A percentile compares a stretch with the other conserved stretches of the same genome.
Evolutionary conservation across 2,329 filamentous ascomycete species (phyloP).

Genomic region (Phialophora macrospora): DNA sequence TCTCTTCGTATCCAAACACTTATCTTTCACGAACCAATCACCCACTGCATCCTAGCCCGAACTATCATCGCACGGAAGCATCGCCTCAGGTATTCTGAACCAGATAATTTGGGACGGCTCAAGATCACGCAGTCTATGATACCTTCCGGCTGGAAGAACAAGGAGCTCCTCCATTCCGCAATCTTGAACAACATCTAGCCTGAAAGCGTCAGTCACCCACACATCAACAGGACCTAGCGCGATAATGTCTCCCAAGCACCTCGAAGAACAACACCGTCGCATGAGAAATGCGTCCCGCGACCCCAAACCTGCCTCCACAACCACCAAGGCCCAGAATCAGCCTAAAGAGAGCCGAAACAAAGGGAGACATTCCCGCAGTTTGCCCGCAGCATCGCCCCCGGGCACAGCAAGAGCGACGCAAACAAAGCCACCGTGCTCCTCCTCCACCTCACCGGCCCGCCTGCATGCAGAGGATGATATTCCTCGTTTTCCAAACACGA

Average conservation of each 20-base stretch:
- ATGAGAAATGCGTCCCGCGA: conserved; percentile 1
- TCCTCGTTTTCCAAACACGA: background rate
- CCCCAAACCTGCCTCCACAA: background rate
- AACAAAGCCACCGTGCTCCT: too few relatives aligned
- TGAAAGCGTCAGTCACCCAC: too few relatives aligned
- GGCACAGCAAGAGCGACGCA: too few relatives aligned
- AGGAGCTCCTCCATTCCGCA: too few relatives aligned
- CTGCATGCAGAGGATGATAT: background rate
- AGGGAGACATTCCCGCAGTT: too few relatives aligned
- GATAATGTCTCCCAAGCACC: background rate
- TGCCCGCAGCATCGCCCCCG: too few relatives aligned
- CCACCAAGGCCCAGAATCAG: background rate
- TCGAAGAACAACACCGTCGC: conserved; percentile 1
- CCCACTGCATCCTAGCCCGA: too few relatives aligned
- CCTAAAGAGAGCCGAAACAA: background rate
- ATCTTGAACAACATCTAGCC: too few relatives aligned
- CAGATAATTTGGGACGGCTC: background rate
- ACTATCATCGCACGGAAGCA: background rate
- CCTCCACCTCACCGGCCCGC: background rate
- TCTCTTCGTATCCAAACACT: background rate
- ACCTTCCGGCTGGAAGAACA: background rate
- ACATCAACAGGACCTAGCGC: background rate
- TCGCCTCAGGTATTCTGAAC: background rate
- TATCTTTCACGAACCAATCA: too few relatives aligned
- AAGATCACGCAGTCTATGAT: background rate